Percentiles rank a stretch among this genome's conserved stretches.
These are phyloP conservation scores for Dothistroma pini DNA, from an alignment of 2,329 filamentous ascomycete genomes.

Conservation along the genomic window DNA sequence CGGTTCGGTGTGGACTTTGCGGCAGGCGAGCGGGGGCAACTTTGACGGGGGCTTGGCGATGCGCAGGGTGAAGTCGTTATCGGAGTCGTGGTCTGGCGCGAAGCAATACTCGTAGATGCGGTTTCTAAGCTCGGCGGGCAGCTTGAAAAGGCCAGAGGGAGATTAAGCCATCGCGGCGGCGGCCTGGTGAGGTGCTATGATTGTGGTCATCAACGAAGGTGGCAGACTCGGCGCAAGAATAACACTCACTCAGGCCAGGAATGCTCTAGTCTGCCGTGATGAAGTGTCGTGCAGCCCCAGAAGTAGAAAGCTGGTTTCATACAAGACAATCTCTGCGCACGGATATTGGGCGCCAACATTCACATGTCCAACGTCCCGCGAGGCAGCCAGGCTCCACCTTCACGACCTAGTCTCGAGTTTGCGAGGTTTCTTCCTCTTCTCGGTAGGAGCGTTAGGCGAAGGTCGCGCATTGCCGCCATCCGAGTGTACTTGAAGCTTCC, in stretches of 20 bases:
- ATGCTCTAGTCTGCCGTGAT: too few relatives aligned
- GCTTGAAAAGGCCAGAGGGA: background rate
- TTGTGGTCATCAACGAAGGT: background rate
- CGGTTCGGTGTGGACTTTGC: background rate
- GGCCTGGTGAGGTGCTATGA: background rate
- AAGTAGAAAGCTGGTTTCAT: too few relatives aligned
- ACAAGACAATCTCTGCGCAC: too few relatives aligned
- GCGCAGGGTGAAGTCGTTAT: background rate
- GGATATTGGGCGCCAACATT: background rate
- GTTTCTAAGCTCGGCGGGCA: background rate
- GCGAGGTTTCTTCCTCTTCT: constrained; percentile 11
- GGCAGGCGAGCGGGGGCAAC: background rate
- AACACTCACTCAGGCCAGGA: too few relatives aligned
- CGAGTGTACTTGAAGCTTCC: constrained; percentile 18
- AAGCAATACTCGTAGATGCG: background rate
- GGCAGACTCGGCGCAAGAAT: background rate
- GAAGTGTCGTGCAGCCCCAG: too few relatives aligned
- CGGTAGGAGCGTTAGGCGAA: background rate
- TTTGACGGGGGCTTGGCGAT: background rate
- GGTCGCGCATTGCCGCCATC: background rate
- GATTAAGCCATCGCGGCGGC: background rate
- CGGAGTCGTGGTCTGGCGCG: background rate
- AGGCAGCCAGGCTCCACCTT: background rate
- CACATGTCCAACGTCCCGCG: background rate
- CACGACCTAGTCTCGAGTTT: constrained; percentile 15